A percentile compares a stretch with the other conserved stretches of the same genome.
phyloP scores from a whole-genome alignment of 306 rosid genomes.

The Malus asiatica region DNA sequence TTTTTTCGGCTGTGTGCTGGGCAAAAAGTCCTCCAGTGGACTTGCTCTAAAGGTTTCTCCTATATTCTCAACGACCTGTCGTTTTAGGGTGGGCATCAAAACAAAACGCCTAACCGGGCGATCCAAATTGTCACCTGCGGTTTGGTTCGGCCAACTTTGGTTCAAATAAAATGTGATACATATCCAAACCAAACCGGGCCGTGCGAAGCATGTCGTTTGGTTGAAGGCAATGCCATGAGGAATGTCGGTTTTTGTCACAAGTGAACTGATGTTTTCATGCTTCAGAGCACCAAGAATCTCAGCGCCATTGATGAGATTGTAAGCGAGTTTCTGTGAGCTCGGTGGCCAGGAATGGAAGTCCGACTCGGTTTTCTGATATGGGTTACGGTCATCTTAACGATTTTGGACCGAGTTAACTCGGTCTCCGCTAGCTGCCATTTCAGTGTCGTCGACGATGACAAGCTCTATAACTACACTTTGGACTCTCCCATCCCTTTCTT shows the following conservation, averaged over 20 bases:
- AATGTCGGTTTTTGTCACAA: not conserved
- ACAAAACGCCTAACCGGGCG: too few species aligned
- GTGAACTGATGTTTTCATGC: not conserved
- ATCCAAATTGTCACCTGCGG: not conserved
- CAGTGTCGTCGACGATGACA: constrained; percentile 33
- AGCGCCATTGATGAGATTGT: not conserved
- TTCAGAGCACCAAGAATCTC: not conserved
- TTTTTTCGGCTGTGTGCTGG: too few species aligned
- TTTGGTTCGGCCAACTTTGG: not conserved
- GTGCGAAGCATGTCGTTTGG: not conserved
- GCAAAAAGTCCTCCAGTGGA: too few species aligned
- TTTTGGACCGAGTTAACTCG: constrained; percentile 26
- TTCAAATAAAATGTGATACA: too few species aligned
- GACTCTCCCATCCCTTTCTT: constrained; percentile 55
- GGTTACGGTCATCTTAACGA: constrained; percentile 29
- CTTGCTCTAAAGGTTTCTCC: not conserved
- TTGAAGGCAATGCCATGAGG: not conserved
- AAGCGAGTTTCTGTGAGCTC: constrained; percentile 14
- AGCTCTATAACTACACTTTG: constrained; percentile 63
- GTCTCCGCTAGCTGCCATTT: constrained; percentile 43
- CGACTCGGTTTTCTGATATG: constrained; percentile 16
- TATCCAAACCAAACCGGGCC: too few species aligned
- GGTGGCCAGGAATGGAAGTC: constrained; percentile 28
- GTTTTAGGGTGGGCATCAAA: not conserved
- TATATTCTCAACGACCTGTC: not conserved